phyloP scores from a whole-genome alignment of 768 basidiomycete genomes.

The Kondoa subrosea region DNA sequence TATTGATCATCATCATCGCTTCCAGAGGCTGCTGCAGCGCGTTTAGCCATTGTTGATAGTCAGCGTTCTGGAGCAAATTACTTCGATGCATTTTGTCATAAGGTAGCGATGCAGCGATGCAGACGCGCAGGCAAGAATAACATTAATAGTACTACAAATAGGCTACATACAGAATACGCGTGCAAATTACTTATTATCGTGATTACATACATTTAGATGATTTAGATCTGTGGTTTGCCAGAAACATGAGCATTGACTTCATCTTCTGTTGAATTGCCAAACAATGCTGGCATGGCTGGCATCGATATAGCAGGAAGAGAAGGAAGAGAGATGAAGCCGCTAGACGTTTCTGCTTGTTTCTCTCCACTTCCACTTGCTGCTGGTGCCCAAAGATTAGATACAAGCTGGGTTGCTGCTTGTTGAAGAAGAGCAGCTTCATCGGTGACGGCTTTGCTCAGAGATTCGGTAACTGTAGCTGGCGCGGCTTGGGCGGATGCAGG shows the following conservation, averaged over 20 bases:
- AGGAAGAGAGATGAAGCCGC: neutral
- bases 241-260: too few species aligned
- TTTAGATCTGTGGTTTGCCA: too few species aligned
- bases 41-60: neutral
- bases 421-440: neutral
- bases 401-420: neutral
- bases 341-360: neutral
- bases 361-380: neutral
- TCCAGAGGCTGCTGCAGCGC: neutral
- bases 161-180: too few species aligned
- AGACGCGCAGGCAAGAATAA: too few species aligned
- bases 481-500: too few species aligned
- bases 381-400: neutral
- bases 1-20: neutral
- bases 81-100: too few species aligned
- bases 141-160: too few species aligned
- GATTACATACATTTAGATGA: too few species aligned
- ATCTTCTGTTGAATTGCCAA: neutral
- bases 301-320: neutral
- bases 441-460: neutral
- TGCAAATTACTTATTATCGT: too few species aligned
- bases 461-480: neutral
- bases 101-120: too few species aligned
- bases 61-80: neutral
- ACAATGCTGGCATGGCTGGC: neutral